Conservation (phyloP, 2,329 filamentous ascomycete genomes). For the Penicillium sumatraense region DNA sequence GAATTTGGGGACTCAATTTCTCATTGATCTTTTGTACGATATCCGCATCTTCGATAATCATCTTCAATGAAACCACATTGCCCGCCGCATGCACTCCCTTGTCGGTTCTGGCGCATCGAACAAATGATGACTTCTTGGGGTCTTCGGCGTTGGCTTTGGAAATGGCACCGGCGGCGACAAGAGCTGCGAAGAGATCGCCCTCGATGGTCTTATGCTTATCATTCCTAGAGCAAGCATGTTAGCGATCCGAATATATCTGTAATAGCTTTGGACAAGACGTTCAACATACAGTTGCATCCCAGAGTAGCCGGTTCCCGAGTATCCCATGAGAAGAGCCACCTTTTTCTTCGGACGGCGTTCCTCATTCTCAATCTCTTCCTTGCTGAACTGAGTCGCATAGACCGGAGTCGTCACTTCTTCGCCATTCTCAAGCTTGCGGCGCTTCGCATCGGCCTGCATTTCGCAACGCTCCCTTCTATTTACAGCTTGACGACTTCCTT, state of each 20-base stretch:
- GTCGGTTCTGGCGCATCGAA: conserved; percentile 92
- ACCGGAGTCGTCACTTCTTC: conserved; percentile 50
- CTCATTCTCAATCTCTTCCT: conserved; percentile 87
- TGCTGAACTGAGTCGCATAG: conserved; percentile 64
- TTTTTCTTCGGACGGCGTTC: conserved; percentile 91
- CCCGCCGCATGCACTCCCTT: conserved; percentile 97
- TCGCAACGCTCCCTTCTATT: conserved; percentile 59
- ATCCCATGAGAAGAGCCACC: conserved; percentile 93
- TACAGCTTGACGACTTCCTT: conserved; percentile 55
- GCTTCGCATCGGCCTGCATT: conserved; percentile 59
- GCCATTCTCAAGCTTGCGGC: conserved; percentile 56
- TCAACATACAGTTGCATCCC: conserved; percentile 80
- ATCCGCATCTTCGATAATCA: conserved; percentile 90
- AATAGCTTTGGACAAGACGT: background rate
- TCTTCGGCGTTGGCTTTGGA: conserved; percentile 97
- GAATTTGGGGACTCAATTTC: conserved; percentile 82
- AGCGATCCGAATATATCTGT: background rate
- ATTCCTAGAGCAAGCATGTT: conserved; percentile 40
- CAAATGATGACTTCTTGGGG: conserved; percentile 92
- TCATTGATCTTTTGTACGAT: conserved; percentile 91
- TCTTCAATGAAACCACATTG: conserved; percentile 91
- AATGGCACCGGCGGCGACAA: conserved; percentile 88
- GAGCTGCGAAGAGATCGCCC: conserved; percentile 89
- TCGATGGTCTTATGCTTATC: conserved; percentile 86
- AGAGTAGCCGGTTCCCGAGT: conserved; percentile 94